Conservation (phyloP, 176 grass and related monocot species). For the Zoysia japonica region DNA sequence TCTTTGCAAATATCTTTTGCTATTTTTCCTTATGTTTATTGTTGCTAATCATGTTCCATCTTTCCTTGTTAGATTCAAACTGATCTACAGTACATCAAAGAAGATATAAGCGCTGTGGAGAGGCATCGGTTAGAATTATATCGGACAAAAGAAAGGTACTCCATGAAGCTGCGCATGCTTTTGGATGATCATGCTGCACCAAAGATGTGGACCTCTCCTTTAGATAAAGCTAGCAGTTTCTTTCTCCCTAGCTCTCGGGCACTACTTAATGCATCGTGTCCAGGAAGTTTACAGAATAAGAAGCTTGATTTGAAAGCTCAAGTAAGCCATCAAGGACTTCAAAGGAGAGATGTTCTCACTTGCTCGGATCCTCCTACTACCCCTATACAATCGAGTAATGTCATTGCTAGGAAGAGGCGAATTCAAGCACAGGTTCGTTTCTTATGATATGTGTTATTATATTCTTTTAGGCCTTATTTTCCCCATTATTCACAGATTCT, state of each 20-base stretch:
- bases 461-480: constrained; percentile 17
- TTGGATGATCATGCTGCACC: constrained; percentile 73
- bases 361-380: constrained; percentile 54
- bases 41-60: constrained; percentile 18
- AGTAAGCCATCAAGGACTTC: constrained; percentile 65
- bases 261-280: constrained; percentile 56
- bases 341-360: constrained; percentile 77
- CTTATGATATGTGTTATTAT: constrained; percentile 11
- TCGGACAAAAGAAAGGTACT: constrained; percentile 90
- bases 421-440: constrained; percentile 83
- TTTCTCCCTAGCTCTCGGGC: constrained; percentile 54
- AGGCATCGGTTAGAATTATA: constrained; percentile 83
- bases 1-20: constrained; percentile 1
- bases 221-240: constrained; percentile 66
- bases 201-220: constrained; percentile 62
- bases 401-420: constrained; percentile 85
- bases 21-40: constrained; percentile 15
- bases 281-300: constrained; percentile 68
- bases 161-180: constrained; percentile 89
- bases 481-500: background rate
- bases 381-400: constrained; percentile 75
- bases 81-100: constrained; percentile 98
- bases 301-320: constrained; percentile 79
- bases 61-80: constrained; percentile 78
- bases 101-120: constrained; percentile 87